These are phyloP conservation scores for Eucalyptus polyanthemos DNA, from an alignment of 345 rosid species.

Conservation along the genomic window DNA sequence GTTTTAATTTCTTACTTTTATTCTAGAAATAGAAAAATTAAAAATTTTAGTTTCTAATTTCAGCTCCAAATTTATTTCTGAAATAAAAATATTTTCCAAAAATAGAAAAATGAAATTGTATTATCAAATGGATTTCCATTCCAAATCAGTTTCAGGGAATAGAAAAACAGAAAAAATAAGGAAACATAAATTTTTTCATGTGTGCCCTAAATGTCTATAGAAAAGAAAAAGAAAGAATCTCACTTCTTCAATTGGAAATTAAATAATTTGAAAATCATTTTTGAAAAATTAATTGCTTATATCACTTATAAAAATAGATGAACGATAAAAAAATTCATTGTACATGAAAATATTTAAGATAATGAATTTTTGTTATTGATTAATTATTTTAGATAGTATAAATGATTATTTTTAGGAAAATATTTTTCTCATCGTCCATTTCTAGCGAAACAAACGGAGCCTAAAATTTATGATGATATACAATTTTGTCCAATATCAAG, in stretches of 20 bases:
- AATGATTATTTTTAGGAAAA: too few relatives aligned
- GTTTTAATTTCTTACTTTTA: too few relatives aligned
- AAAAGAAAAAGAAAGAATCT: neutral
- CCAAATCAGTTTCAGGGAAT: fast-evolving
- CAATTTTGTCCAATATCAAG: neutral
- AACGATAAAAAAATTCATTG: fast-evolving
- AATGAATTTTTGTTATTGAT: too few relatives aligned
- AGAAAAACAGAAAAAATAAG: fast-evolving
- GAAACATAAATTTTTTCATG: too few relatives aligned
- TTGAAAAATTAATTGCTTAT: neutral
- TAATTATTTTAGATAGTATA: fast-evolving
- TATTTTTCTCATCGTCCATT: fast-evolving
- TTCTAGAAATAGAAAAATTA: fast-evolving
- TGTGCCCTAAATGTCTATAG: neutral
- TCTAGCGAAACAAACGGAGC: fast-evolving
- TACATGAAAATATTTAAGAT: too few relatives aligned
- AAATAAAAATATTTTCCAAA: fast-evolving
- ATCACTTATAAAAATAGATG: too few relatives aligned
- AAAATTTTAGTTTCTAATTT: too few relatives aligned
- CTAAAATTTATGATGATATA: neutral
- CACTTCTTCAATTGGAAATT: neutral
- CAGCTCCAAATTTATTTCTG: fast-evolving
- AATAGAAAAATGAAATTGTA: too few relatives aligned
- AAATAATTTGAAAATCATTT: neutral
- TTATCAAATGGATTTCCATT: fast-evolving